Evolutionary conservation across 2,329 filamentous ascomycete genomes (phyloP).

Genomic region (Biscogniauxia marginata): DNA sequence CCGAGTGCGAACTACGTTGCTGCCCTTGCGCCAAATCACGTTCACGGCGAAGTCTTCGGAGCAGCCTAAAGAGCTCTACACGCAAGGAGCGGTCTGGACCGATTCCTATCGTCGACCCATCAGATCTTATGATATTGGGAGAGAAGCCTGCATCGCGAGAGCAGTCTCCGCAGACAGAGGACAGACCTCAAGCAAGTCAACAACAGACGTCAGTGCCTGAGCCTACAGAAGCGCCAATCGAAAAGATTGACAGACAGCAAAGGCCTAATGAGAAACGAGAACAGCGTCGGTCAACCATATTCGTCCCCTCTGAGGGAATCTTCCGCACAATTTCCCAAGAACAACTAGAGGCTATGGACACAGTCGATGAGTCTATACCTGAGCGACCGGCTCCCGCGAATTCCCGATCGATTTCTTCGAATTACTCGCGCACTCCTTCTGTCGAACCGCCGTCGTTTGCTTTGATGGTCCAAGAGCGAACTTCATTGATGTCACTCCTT

Average conservation of each 20-base stretch:
- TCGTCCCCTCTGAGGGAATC: slow-evolving; percentile 62
- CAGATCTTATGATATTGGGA: slow-evolving; percentile 44
- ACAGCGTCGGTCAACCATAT: slow-evolving; percentile 52
- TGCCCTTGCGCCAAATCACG: slow-evolving; percentile 56
- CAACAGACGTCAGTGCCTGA: slow-evolving; percentile 18
- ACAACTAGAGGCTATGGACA: slow-evolving; percentile 46
- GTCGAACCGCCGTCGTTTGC: slow-evolving; percentile 62
- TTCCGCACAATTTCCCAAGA: slow-evolving; percentile 60
- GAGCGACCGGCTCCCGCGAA: slow-evolving; percentile 32
- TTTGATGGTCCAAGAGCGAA: slow-evolving; percentile 50
- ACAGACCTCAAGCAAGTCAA: slow-evolving; percentile 8
- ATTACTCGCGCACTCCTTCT: slow-evolving; percentile 59
- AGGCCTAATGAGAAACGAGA: slow-evolving; percentile 24
- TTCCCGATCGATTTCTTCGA: slow-evolving; percentile 34
- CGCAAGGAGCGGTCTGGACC: slow-evolving; percentile 37
- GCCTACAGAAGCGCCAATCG: slow-evolving; percentile 27
- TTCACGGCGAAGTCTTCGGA: slow-evolving; percentile 31
- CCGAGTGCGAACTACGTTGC: slow-evolving; percentile 68
- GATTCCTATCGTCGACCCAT: slow-evolving; percentile 40
- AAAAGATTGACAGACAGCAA: slow-evolving; percentile 14
- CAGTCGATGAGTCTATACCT: slow-evolving; percentile 26
- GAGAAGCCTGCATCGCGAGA: slow-evolving; percentile 27
- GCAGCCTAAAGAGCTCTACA: slow-evolving; percentile 19
- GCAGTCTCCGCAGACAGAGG: slow-evolving; percentile 31
- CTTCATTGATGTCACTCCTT: slow-evolving; percentile 60